phyloP scores from a whole-genome alignment of 805 yeast genomes.

The Torulaspora microellipsoides region DNA sequence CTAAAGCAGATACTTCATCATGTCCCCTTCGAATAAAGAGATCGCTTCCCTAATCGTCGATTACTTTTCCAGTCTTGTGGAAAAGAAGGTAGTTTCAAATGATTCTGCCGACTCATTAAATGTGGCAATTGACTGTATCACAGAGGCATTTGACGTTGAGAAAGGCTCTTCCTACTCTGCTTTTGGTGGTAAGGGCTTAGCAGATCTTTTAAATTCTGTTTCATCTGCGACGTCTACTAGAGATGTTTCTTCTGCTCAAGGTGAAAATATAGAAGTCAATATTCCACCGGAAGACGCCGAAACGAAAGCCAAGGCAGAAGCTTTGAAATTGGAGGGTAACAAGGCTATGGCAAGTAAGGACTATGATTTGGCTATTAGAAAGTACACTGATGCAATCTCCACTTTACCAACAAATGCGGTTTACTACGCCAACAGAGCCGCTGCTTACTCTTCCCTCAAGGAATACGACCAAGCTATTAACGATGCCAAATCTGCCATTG shows the following conservation, averaged over 20 bases:
- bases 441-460: conserved; percentile 80
- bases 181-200: conserved; percentile 47
- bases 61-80: conserved; percentile 57
- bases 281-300: conserved; percentile 45
- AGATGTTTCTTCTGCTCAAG: conserved; percentile 14
- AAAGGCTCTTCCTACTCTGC: conserved; percentile 43
- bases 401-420: conserved; percentile 71
- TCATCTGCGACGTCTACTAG: conserved; percentile 26
- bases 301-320: conserved; percentile 70
- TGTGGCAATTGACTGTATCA: conserved; percentile 88
- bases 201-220: conserved; percentile 40
- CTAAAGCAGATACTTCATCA: conserved; percentile 16
- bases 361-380: conserved; percentile 63
- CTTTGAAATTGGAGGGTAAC: conserved; percentile 81
- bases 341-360: conserved; percentile 76
- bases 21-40: conserved; percentile 53
- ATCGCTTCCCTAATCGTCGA: conserved; percentile 70
- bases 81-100: conserved; percentile 59
- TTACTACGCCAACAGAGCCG: conserved; percentile 91
- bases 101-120: conserved; percentile 87
- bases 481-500: conserved; percentile 81
- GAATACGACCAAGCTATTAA: conserved; percentile 71
- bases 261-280: conserved; percentile 38
- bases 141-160: conserved; percentile 75
- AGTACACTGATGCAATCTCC: conserved; percentile 77